phyloP scores from a whole-genome alignment of 129 eudicot species.

The Artemisia argyi region DNA sequence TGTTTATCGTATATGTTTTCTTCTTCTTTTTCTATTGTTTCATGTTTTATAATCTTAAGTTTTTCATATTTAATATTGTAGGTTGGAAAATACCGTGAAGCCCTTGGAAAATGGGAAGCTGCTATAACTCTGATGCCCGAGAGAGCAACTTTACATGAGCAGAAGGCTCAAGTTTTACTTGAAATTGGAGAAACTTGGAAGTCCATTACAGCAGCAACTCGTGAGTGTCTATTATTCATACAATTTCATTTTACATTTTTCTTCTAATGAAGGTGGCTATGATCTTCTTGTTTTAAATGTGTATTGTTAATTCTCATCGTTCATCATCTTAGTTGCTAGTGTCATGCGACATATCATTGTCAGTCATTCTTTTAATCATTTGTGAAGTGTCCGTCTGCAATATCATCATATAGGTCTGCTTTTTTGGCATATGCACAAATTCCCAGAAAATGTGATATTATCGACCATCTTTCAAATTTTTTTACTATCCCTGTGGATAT shows the following conservation, averaged over 20 bases:
- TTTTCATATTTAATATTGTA: conserved; percentile 27
- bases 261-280: too few species aligned
- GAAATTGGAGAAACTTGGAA: conserved; percentile 89
- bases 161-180: conserved; percentile 85
- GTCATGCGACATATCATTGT: background rate
- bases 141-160: conserved; percentile 73
- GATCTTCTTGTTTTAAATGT: too few species aligned
- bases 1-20: background rate
- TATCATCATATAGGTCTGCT: conserved; percentile 1
- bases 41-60: background rate
- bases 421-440: background rate
- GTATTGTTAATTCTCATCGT: too few species aligned
- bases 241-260: background rate
- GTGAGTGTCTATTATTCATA: conserved; percentile 38
- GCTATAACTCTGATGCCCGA: conserved; percentile 77
- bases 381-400: background rate
- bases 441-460: background rate
- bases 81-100: conserved; percentile 82
- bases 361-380: background rate
- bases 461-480: too few species aligned
- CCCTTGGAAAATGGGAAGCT: conserved; percentile 93
- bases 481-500: too few species aligned
- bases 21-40: background rate
- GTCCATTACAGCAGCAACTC: conserved; percentile 77
- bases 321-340: background rate